Evolutionary conservation across 352 stramenopile species (phyloP).

Genomic region (Phytophthora pluvialis): DNA sequence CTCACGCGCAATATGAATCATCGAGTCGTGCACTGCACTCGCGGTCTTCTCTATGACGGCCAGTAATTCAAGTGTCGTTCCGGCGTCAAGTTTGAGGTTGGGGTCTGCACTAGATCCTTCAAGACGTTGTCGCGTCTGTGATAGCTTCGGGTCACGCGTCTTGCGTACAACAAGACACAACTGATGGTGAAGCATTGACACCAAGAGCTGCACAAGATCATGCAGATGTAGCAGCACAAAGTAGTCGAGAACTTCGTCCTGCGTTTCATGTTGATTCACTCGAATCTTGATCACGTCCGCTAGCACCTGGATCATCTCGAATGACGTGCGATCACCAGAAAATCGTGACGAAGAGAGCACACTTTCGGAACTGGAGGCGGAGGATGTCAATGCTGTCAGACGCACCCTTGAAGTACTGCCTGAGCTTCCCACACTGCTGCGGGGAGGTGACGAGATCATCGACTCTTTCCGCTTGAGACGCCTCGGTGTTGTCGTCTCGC

Average conservation of each 20-base stretch:
- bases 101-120: conserved; percentile 21
- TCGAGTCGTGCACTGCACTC: conserved; percentile 29
- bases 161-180: conserved; percentile 64
- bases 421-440: conserved; percentile 7
- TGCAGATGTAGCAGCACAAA: conserved; percentile 59
- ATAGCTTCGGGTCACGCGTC: conserved; percentile 66
- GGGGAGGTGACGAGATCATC: conserved; percentile 69
- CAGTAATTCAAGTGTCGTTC: conserved; percentile 33
- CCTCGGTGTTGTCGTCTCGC: conserved; percentile 10
- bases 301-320: conserved; percentile 68
- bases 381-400: conserved; percentile 6
- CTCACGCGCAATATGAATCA: conserved; percentile 15
- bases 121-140: conserved; percentile 53
- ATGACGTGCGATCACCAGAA: conserved; percentile 72
- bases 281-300: conserved; percentile 54
- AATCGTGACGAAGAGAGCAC: conserved; percentile 47
- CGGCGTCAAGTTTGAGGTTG: conserved; percentile 29
- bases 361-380: conserved; percentile 20
- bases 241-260: conserved; percentile 50
- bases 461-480: conserved; percentile 67
- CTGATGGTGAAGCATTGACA: conserved; percentile 81
- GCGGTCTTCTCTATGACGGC: conserved; percentile 31
- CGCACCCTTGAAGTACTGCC: conserved; percentile 20
- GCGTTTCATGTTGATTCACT: conserved; percentile 39
- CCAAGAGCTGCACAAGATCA: conserved; percentile 61